These are phyloP conservation scores for Blumeriella jaapii DNA, from an alignment of 2,329 filamentous ascomycete species.

Conservation along the genomic window DNA sequence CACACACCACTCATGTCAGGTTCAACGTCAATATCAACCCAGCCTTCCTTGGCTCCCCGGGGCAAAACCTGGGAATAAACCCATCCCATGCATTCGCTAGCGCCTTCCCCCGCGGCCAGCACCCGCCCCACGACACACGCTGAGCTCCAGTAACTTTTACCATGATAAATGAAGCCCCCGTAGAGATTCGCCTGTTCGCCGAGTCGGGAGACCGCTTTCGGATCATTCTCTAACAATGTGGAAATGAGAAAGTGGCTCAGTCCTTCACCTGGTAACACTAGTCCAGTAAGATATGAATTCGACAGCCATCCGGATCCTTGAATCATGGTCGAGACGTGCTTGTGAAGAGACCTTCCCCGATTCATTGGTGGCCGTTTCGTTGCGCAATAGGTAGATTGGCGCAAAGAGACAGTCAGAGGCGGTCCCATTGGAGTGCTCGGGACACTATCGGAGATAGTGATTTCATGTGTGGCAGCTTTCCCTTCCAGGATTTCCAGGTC, in stretches of 20 bases:
- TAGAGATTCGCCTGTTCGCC: slow-evolving; percentile 51
- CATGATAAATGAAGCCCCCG: slow-evolving; percentile 50
- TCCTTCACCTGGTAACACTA: slow-evolving; percentile 53
- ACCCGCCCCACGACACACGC: slow-evolving; percentile 54
- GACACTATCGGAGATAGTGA: slow-evolving; percentile 20
- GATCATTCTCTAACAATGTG: slow-evolving; percentile 52
- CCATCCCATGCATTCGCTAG: slow-evolving; percentile 58
- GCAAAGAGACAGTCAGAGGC: slow-evolving; percentile 23
- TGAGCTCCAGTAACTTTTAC: slow-evolving; percentile 59
- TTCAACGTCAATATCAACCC: slow-evolving; percentile 46
- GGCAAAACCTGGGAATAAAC: slow-evolving; percentile 50
- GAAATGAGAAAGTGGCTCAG: slow-evolving; percentile 54
- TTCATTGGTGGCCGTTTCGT: slow-evolving; percentile 17
- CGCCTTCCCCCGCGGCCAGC: slow-evolving; percentile 48
- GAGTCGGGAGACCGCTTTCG: slow-evolving; percentile 43
- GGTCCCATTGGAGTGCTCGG: slow-evolving; percentile 20
- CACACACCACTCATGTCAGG: too few relatives aligned
- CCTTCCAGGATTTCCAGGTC: slow-evolving; percentile 34
- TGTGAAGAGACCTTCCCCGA: slow-evolving; percentile 18
- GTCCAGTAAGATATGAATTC: slow-evolving; percentile 53
- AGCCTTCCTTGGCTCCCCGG: slow-evolving; percentile 39
- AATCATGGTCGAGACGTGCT: slow-evolving; percentile 43
- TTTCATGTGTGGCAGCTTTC: slow-evolving; percentile 25
- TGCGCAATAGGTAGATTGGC: slow-evolving; percentile 26
- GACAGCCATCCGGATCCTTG: slow-evolving; percentile 54